Conservation (phyloP, 169 alveolate species). For the Blepharisma undulans region DNA sequence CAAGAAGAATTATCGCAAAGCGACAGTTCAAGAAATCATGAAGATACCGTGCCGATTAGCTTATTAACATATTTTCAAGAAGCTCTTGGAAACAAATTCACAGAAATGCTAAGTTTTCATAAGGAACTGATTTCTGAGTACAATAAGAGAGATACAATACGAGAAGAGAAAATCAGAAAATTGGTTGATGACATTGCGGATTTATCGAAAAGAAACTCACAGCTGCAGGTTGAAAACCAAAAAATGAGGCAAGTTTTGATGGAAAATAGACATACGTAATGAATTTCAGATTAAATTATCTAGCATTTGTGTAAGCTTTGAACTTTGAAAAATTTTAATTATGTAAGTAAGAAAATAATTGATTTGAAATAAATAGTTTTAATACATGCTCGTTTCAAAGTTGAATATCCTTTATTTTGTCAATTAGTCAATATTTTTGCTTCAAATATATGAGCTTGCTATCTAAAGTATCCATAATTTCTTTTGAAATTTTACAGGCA, state of each 20-base stretch:
- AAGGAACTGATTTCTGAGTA: conserved; percentile 7
- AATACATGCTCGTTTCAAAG: background rate
- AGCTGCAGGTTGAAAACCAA: conserved; percentile 3
- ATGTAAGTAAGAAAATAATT: background rate
- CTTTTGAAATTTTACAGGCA: too few relatives aligned
- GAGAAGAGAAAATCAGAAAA: conserved; percentile 19
- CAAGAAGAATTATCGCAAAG: background rate
- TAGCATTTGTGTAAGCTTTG: background rate
- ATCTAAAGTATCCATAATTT: too few relatives aligned
- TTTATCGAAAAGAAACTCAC: background rate
- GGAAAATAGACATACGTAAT: background rate
- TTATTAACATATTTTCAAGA: background rate
- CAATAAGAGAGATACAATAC: background rate
- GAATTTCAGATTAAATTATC: background rate
- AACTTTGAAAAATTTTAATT: too few relatives aligned
- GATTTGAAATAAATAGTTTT: background rate
- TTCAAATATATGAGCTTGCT: too few relatives aligned
- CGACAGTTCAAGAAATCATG: background rate
- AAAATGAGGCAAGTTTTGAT: conserved; percentile 13
- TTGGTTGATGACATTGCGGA: conserved; percentile 1
- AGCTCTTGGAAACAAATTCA: background rate
- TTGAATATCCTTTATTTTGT: too few relatives aligned
- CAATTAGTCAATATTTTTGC: too few relatives aligned
- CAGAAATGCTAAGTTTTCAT: conserved; percentile 20
- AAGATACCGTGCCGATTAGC: background rate